Evolutionary conservation across 345 rosid genomes (phyloP).

Genomic region (Firmiana major): DNA sequence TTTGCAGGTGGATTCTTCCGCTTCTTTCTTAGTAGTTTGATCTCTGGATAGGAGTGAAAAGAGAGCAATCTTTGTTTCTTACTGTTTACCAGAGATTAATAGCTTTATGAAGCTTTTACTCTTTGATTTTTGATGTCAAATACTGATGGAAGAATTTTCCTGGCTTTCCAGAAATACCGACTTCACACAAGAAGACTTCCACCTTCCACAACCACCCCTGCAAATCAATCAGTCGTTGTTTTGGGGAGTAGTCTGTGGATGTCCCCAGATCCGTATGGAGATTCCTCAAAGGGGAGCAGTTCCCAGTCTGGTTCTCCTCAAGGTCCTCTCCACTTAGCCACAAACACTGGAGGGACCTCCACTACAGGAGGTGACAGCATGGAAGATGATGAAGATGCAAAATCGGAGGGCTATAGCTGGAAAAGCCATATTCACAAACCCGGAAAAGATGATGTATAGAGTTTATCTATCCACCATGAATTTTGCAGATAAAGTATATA

Average conservation of each 20-base stretch:
- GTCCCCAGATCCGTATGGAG: conserved; percentile 48
- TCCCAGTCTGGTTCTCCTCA: conserved; percentile 73
- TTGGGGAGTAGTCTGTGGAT: conserved; percentile 58
- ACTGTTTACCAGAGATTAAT: neutral
- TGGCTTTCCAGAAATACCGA: conserved; percentile 68
- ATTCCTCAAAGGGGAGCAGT: conserved; percentile 46
- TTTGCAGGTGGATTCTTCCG: conserved; percentile 60
- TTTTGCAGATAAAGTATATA: conserved; percentile 60
- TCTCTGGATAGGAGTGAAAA: conserved; percentile 8
- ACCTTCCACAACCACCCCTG: conserved; percentile 28
- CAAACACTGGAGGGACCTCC: conserved; percentile 49
- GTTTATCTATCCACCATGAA: conserved; percentile 38
- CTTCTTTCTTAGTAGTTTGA: neutral
- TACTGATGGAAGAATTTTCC: conserved; percentile 16
- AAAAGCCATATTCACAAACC: conserved; percentile 42
- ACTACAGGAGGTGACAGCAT: conserved; percentile 55
- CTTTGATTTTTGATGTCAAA: neutral
- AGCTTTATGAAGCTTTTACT: neutral
- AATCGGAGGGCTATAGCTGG: conserved; percentile 69
- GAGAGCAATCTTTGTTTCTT: neutral
- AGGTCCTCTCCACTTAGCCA: conserved; percentile 72
- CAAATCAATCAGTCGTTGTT: conserved; percentile 48
- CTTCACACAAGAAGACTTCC: conserved; percentile 57
- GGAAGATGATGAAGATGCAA: conserved; percentile 78
- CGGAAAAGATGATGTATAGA: conserved; percentile 43